Evolutionary conservation across 192 early-diverging fungal species (phyloP).

Genomic region (Coemansia sp.): DNA sequence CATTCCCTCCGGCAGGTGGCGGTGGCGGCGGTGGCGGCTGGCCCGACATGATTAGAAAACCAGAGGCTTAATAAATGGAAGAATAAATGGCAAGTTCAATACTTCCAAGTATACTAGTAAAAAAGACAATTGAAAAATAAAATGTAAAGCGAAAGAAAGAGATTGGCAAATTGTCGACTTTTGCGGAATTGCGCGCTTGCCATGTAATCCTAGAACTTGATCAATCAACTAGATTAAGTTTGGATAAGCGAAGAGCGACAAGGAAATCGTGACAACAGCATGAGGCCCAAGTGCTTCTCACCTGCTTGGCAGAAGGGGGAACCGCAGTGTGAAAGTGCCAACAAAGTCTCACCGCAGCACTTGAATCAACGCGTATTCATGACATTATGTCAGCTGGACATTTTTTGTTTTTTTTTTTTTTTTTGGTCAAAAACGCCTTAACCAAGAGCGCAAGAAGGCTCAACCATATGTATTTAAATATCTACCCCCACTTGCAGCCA

Average conservation of each 20-base stretch:
- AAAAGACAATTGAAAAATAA: background rate
- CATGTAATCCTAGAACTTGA: background rate
- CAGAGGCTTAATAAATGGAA: background rate
- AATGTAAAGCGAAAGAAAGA: too few relatives aligned
- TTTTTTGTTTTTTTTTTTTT: background rate
- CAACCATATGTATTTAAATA: background rate
- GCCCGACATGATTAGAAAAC: conserved; percentile 10
- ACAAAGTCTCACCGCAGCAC: background rate
- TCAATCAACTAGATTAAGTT: background rate
- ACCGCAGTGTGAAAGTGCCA: background rate
- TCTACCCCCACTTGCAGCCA: background rate
- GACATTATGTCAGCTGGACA: background rate
- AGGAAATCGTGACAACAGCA: background rate
- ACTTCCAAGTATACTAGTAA: background rate
- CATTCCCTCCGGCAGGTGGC: background rate
- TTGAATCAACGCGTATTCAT: background rate
- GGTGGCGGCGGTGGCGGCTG: conserved; percentile 22
- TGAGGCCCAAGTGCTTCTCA: background rate
- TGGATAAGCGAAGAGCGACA: background rate
- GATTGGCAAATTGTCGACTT: too few relatives aligned
- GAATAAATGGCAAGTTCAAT: background rate
- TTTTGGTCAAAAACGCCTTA: background rate
- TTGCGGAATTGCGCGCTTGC: background rate
- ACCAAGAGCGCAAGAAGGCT: background rate
- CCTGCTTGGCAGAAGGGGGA: background rate